A percentile compares a stretch with the other conserved stretches of the same genome.
Evolutionary conservation across 2,329 filamentous ascomycete genomes (phyloP).

Genomic region (Dothideomycetidae sp.): DNA sequence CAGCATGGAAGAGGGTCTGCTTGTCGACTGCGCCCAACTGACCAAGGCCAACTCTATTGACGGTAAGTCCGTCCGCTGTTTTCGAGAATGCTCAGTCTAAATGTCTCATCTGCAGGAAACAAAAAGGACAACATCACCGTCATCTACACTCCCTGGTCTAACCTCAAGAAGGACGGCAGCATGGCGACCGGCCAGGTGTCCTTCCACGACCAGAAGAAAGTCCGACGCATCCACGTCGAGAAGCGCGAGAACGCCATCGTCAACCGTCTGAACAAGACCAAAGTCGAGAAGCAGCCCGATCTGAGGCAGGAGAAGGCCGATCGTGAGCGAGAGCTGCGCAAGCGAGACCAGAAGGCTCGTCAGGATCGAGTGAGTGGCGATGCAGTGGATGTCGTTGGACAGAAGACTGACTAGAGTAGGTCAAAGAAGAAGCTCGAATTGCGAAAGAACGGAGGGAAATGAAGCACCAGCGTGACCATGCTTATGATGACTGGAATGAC

Average conservation of each 20-base stretch:
- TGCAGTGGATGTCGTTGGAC: conserved; percentile 22
- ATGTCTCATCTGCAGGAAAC: conserved; percentile 49
- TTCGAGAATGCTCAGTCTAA: neutral
- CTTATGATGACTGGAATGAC: conserved; percentile 82
- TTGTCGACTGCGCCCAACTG: conserved; percentile 85
- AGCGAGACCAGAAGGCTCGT: conserved; percentile 50
- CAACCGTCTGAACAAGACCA: conserved; percentile 97
- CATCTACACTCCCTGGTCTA: conserved; percentile 96
- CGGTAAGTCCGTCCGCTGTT: conserved; percentile 36
- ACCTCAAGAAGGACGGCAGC: conserved; percentile 84
- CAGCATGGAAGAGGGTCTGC: conserved; percentile 54
- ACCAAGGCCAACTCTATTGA: conserved; percentile 99
- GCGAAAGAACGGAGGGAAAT: conserved; percentile 73
- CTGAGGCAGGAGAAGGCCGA: conserved; percentile 71
- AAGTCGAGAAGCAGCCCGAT: conserved; percentile 75
- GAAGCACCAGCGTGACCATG: conserved; percentile 94
- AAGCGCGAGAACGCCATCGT: conserved; percentile 78
- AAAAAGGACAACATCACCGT: conserved; percentile 96
- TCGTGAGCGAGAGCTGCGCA: conserved; percentile 54
- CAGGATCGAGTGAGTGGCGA: conserved; percentile 43
- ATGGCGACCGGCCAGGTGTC: conserved; percentile 94
- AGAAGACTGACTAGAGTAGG: conserved; percentile 26
- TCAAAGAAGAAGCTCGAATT: conserved; percentile 59
- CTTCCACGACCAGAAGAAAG: conserved; percentile 78
- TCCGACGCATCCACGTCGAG: conserved; percentile 67